A percentile compares a stretch with the other conserved stretches of the same genome.
Conservation (phyloP, 1,284 basidiomycete genomes). For the Clitocybe nebularis region DNA sequence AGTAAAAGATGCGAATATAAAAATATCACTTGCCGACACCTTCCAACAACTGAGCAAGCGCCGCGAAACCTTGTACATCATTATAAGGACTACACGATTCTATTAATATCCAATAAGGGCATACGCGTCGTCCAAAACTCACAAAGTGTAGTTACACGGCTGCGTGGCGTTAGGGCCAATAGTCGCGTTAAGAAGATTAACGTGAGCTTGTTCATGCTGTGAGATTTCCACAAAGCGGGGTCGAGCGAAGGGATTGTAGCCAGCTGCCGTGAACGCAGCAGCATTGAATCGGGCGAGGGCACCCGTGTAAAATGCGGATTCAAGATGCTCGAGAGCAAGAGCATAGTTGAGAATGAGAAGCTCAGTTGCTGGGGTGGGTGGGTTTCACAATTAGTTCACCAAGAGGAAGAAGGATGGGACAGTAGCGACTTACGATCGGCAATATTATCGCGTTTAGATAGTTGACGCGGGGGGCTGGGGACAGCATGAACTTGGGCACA, state of each 20-base stretch:
- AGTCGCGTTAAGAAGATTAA: constrained; percentile 34
- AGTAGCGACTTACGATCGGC: background rate
- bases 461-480: background rate
- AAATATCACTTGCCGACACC: constrained; percentile 34
- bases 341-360: constrained; percentile 47
- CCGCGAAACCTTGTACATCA: constrained; percentile 46
- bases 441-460: background rate
- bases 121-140: too few relatives aligned
- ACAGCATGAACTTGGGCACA: background rate
- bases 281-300: constrained; percentile 42
- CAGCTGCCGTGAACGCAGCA: constrained; percentile 49
- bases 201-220: constrained; percentile 53
- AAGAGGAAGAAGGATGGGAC: background rate
- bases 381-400: background rate
- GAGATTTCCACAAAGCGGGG: constrained; percentile 49
- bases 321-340: constrained; percentile 69
- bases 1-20: background rate
- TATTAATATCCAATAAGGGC: background rate
- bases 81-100: constrained; percentile 42
- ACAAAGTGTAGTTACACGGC: constrained; percentile 61
- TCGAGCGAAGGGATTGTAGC: constrained; percentile 43
- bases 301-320: constrained; percentile 56
- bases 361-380: constrained; percentile 1
- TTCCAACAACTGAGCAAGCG: constrained; percentile 53
- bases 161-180: constrained; percentile 50